Evolutionary conservation across 208 protist genomes (phyloP), one percentile per base, ranked within the genome.

Genomic region (Trypanosoma cruzi): DNA sequence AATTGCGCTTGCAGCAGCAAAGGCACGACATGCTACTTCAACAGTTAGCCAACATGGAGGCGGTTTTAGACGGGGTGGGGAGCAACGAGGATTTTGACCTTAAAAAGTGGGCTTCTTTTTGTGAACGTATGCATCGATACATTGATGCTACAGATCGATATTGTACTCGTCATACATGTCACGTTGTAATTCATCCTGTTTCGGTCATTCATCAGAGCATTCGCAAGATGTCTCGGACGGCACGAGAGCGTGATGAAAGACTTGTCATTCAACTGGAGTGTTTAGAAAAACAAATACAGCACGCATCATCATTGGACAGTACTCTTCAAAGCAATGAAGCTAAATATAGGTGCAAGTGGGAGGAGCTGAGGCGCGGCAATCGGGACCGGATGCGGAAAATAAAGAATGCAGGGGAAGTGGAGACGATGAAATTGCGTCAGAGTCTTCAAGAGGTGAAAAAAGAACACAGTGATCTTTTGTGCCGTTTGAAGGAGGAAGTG

Each of bases 21-120:
- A 73, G 73, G 5, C 81, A 79, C 2, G 55, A 79, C 1, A 56
- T 68, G n/a, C 65, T 89, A 54, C 55, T 75, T 18, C 53, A 75
- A 26, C 69, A 68, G 31, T 49, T 75, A 72, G 50, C 54, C 46
- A n/a, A 68, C 80, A 46, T 86, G 70, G 65, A 69, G 73, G 40
- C 77, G 70, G 55, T 58, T 73, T 37, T 75, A 82, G 57, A 54
- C 26, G 64, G 28, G 37, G 56, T 4, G 20, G 22, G 40, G 31
- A 22, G 53, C 20, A 6, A 7, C 7, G 22, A 29, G 42, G 61
- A 36, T 26, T 28, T 49, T 46, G 65, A 62, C 28, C 24, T 40
- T 50, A 64, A 42, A 20, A 42, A 67, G 24, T 26, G 48, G 37
- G 40, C 52, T 37, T 72, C 48, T 46, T 73, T 22, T 26, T 61